These are phyloP conservation scores for Anthracocystis setariae DNA, from an alignment of 1,284 basidiomycete species.

Conservation along the genomic window DNA sequence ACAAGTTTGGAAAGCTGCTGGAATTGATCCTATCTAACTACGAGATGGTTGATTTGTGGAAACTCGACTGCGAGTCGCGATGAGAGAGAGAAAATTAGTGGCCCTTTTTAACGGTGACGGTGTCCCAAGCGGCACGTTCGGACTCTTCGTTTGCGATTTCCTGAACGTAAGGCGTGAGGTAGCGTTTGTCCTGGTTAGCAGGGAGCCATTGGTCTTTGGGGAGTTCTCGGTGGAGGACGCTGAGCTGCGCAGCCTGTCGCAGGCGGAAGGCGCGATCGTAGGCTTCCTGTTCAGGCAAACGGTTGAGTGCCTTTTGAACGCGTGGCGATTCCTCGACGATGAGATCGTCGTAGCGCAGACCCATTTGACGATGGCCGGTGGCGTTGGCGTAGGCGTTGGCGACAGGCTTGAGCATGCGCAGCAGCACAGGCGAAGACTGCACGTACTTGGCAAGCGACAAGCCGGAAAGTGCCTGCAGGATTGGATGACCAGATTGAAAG, in stretches of 20 bases:
- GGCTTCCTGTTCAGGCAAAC: conserved; percentile 80
- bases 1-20: too few species aligned
- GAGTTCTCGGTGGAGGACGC: conserved; percentile 82
- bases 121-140: conserved; percentile 88
- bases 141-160: conserved; percentile 80
- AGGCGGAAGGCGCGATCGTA: conserved; percentile 94
- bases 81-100: too few species aligned
- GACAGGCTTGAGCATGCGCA: conserved; percentile 78
- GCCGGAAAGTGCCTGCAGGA: conserved; percentile 37
- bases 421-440: conserved; percentile 76
- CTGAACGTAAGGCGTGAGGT: conserved; percentile 83
- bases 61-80: too few species aligned
- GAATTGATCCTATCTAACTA: too few species aligned
- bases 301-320: conserved; percentile 80
- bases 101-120: conserved; percentile 66
- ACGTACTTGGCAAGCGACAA: conserved; percentile 81
- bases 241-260: conserved; percentile 83
- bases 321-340: conserved; percentile 85
- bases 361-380: conserved; percentile 86
- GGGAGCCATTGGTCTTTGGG: conserved; percentile 87
- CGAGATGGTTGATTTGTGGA: too few species aligned
- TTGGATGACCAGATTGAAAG: background rate
- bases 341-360: conserved; percentile 94
- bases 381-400: conserved; percentile 85
- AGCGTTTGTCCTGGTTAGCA: conserved; percentile 86